phyloP scores from a whole-genome alignment of 768 basidiomycete genomes.

The Infundibulicybe gibba region DNA sequence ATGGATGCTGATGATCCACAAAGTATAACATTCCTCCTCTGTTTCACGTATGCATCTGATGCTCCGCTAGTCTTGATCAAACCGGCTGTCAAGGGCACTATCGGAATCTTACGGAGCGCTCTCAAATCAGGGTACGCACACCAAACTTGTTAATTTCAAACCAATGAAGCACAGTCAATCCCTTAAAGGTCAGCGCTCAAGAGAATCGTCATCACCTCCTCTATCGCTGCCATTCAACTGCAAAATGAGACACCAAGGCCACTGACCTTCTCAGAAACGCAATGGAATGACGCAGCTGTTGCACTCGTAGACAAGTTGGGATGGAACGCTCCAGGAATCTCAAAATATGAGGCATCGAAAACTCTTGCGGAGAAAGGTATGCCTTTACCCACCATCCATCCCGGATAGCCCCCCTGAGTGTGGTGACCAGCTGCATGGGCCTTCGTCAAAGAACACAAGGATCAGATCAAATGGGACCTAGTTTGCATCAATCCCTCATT shows the following conservation, averaged over 20 bases:
- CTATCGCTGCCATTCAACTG: constrained; percentile 56
- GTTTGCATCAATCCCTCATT: constrained; percentile 54
- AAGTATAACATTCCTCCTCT: constrained; percentile 13
- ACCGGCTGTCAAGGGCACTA: constrained; percentile 70
- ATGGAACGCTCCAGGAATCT: constrained; percentile 28
- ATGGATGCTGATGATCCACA: constrained; percentile 38
- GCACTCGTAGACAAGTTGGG: constrained; percentile 43
- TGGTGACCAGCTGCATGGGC: constrained; percentile 35
- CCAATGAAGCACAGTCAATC: constrained; percentile 6
- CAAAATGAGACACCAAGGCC: too few relatives aligned
- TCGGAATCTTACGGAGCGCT: constrained; percentile 53
- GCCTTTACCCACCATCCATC: not conserved
- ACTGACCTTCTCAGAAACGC: too few relatives aligned
- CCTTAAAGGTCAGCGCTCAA: constrained; percentile 55
- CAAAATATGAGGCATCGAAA: constrained; percentile 64
- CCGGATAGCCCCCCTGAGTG: constrained; percentile 1
- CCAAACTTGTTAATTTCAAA: constrained; percentile 13
- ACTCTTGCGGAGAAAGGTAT: constrained; percentile 56
- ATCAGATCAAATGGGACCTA: constrained; percentile 46
- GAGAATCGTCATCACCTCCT: constrained; percentile 66
- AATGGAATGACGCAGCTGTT: constrained; percentile 12
- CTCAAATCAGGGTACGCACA: constrained; percentile 43
- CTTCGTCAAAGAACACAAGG: constrained; percentile 38
- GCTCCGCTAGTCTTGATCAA: constrained; percentile 45
- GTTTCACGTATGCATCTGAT: not conserved